Conservation (phyloP, 1,284 basidiomycete species). For the Erythrobasidium hasegawianum region DNA sequence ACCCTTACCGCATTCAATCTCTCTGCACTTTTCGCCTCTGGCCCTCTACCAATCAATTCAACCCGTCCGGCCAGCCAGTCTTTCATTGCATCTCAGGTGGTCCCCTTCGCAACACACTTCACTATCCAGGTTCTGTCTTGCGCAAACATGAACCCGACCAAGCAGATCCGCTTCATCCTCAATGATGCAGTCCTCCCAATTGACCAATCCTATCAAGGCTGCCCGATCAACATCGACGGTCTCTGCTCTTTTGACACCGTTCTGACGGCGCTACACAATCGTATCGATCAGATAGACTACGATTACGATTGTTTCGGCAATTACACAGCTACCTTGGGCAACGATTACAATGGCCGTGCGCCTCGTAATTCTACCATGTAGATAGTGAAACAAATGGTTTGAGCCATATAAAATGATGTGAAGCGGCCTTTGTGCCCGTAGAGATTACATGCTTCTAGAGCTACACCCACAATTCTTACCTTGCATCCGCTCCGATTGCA, state of each 20-base stretch:
- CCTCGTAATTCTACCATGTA: not conserved
- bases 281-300: constrained; percentile 68
- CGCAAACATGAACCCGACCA: constrained; percentile 42
- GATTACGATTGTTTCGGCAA: constrained; percentile 68
- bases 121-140: constrained; percentile 48
- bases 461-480: no score
- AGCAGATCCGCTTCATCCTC: constrained; percentile 50
- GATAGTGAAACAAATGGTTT: no score
- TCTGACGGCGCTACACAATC: constrained; percentile 64
- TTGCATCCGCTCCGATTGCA: no score
- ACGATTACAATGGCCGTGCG: constrained; percentile 13
- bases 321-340: constrained; percentile 50
- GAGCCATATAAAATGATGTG: no score
- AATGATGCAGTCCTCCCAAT: constrained; percentile 86
- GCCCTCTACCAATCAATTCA: constrained; percentile 37
- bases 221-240: constrained; percentile 64
- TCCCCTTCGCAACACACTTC: constrained; percentile 65
- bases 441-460: no score
- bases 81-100: constrained; percentile 64
- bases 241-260: constrained; percentile 75
- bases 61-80: constrained; percentile 51
- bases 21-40: constrained; percentile 50
- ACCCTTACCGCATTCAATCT: constrained; percentile 71
- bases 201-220: constrained; percentile 64
- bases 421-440: no score